Conservation (phyloP, 139 green algal species). For the Coelastrella sp. region DNA sequence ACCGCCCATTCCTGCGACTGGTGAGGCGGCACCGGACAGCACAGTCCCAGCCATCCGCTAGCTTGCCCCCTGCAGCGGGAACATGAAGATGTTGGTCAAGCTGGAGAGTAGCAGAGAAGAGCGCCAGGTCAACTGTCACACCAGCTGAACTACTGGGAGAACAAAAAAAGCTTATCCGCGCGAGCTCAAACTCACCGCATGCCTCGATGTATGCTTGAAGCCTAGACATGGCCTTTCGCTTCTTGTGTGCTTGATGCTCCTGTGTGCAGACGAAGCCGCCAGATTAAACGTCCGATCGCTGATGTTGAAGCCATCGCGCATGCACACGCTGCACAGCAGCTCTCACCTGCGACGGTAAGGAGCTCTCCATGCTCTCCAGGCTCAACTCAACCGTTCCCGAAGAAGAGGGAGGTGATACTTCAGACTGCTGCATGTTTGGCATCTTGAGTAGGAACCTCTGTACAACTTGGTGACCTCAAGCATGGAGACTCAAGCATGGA, state of each 20-base stretch:
- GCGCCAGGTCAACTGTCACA: no score
- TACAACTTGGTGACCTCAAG: no score
- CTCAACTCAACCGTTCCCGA: no score
- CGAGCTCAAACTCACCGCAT: slow-evolving; percentile 10
- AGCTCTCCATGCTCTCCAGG: background rate
- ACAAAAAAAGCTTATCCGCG: no score
- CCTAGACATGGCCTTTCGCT: background rate
- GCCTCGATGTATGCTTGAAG: slow-evolving; percentile 11
- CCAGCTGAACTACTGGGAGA: no score
- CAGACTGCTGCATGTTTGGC: no score
- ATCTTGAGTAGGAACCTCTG: no score
- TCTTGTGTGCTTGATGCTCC: slow-evolving; percentile 35
- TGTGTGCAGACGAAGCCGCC: slow-evolving; percentile 19
- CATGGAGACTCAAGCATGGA: no score
- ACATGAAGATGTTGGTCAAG: background rate
- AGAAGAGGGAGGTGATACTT: no score
- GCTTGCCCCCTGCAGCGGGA: background rate
- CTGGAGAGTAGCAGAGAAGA: no score
- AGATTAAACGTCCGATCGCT: background rate
- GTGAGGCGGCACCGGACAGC: slow-evolving; percentile 36
- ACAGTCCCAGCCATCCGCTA: slow-evolving; percentile 35
- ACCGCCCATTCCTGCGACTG: slow-evolving; percentile 6
- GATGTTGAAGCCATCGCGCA: no score
- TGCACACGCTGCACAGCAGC: background rate
- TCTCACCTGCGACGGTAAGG: background rate